Conservation (phyloP, 2,329 filamentous ascomycete genomes). For the Pestalotiopsis sp. region DNA sequence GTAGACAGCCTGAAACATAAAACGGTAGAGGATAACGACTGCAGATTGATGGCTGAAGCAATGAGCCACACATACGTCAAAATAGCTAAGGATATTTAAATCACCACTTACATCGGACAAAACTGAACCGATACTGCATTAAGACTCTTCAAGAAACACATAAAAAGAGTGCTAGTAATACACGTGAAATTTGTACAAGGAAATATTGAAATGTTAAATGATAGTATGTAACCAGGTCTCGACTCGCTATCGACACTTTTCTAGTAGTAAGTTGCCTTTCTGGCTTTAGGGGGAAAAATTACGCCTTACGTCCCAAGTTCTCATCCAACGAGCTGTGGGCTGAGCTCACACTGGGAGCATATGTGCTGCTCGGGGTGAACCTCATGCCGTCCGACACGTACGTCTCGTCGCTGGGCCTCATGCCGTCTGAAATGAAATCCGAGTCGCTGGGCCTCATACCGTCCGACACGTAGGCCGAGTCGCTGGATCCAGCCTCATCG, state of each 20-base stretch:
- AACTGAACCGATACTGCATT: not conserved
- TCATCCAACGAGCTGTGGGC: slow-evolving; percentile 25
- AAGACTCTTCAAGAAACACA: not conserved
- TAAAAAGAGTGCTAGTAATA: not conserved
- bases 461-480: slow-evolving; percentile 41
- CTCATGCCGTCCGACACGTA: not conserved
- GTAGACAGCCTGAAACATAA: too few species aligned
- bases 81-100: too few species aligned
- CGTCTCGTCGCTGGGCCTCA: slow-evolving; percentile 19
- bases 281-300: not conserved
- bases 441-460: slow-evolving; percentile 37
- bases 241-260: not conserved
- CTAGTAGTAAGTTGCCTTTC: not conserved
- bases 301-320: slow-evolving; percentile 26
- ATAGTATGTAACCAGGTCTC: not conserved
- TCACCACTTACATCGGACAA: not conserved
- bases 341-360: slow-evolving; percentile 24
- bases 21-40: too few species aligned
- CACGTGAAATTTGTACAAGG: not conserved
- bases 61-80: too few species aligned
- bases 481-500: slow-evolving; percentile 31
- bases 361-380: slow-evolving; percentile 30
- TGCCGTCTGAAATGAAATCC: not conserved
- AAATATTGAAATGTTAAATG: not conserved
- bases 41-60: too few species aligned